Base-by-base conservation (phyloP, 345 rosid genomes). In the Sisymbrium irio region DNA sequence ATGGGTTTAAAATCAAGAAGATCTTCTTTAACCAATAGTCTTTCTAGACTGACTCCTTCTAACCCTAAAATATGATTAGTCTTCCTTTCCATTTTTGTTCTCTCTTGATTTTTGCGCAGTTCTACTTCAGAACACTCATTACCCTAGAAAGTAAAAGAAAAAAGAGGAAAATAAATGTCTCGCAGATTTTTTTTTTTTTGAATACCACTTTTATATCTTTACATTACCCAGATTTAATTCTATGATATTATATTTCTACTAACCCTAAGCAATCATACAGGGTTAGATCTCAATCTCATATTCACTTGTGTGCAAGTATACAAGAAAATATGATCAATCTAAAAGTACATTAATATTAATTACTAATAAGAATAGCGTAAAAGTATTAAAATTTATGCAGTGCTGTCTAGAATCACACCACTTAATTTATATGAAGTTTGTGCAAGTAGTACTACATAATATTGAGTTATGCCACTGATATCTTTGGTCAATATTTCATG, bases 21-120 rank as follows among this genome's bases (percentile, higher is more conserved):
- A 62, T 76, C 71, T 62, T 76, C 79, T 76, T 76, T 76, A 76
- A 69, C 79, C 79, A 69, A 62, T 40, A 76, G 79, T 69, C 60
- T 62, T 62, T 62, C 53, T 73, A 42, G 53, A 67, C 56, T 25
- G 50, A 51, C 75, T 62, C 64, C 65, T 61, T 53, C 70, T 13
- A 69, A 54, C 75, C 79, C 75, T 62, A 69, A 55, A 69, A 62
- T 55, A 69, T 69, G 65, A 62, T 69, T 50, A 62, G 50, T 69
- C 59, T 18, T 62, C 69, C 62, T 67, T 37, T 53, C 74, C 50
- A 35, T 75, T 68, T 73, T 68, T 51, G 46, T 61, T 51, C 57
- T 51, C 62, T 60, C 75, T 62, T 62, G 71, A 55, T 44, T 37
- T 69, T 55, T 46, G 75, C 53, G 65, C 65, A 76, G 19, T 69